Evolutionary conservation across 2,329 filamentous ascomycete genomes (phyloP).

Genomic region (Dactylella cylindrospora): DNA sequence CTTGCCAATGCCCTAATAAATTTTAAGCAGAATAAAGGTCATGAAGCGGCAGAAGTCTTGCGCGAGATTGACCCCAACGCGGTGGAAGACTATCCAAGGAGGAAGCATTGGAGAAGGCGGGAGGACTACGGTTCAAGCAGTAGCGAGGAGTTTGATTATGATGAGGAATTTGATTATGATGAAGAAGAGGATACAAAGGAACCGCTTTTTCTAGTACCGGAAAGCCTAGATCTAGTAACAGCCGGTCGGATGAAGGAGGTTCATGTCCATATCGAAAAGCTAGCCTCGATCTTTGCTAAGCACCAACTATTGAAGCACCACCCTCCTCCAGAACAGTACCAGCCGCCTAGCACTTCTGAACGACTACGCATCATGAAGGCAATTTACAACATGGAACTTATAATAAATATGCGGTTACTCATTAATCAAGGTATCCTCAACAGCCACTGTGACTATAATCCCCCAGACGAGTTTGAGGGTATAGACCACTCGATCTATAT

Average conservation of each 20-base stretch:
- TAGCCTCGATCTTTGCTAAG: slow-evolving; percentile 9
- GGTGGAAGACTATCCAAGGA: neutral
- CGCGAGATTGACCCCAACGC: neutral
- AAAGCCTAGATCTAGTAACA: neutral
- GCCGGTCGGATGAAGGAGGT: slow-evolving; percentile 2
- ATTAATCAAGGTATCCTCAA: no score
- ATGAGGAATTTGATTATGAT: neutral
- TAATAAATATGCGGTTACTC: no score
- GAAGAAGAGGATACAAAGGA: neutral
- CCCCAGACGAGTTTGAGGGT: neutral
- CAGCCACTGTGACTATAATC: no score
- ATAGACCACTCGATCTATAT: neutral
- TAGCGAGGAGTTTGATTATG: neutral
- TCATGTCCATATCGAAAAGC: slow-evolving; percentile 4
- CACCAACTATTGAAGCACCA: slow-evolving; percentile 9
- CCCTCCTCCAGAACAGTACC: neutral
- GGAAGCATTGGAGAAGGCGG: no score
- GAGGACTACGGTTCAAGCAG: no score
- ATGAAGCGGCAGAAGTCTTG: neutral
- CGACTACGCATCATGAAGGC: slow-evolving; percentile 14
- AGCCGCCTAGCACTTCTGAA: neutral
- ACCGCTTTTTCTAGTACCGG: neutral
- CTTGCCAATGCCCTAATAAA: neutral
- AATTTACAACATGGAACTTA: slow-evolving; percentile 11
- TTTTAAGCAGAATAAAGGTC: neutral